Evolutionary conservation across 331 rosid genomes (phyloP).

Genomic region (Saraca asoca): DNA sequence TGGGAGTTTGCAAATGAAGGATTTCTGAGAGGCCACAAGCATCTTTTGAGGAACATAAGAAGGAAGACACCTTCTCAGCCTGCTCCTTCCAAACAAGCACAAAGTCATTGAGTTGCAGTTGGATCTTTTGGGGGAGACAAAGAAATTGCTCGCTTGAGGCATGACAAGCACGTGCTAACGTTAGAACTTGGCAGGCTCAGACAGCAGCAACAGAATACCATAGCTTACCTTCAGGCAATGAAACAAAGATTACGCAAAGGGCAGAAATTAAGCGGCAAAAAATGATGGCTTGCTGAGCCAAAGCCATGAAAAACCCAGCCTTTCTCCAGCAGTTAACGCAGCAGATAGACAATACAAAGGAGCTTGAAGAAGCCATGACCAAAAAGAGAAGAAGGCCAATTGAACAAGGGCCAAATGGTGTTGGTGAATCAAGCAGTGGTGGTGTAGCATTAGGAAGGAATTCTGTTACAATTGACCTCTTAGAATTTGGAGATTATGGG

Average conservation of each 20-base stretch:
- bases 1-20: conserved; percentile 73
- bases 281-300: conserved; percentile 72
- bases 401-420: conserved; percentile 46
- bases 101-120: conserved; percentile 43
- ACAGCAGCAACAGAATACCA: conserved; percentile 69
- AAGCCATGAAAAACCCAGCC: conserved; percentile 65
- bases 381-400: conserved; percentile 70
- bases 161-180: conserved; percentile 58
- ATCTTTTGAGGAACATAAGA: conserved; percentile 57
- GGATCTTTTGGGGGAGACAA: conserved; percentile 53
- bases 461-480: conserved; percentile 46
- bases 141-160: conserved; percentile 61
- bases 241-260: conserved; percentile 68
- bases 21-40: conserved; percentile 52
- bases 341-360: conserved; percentile 53
- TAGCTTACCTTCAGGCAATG: conserved; percentile 57
- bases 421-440: conserved; percentile 27
- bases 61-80: conserved; percentile 46
- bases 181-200: conserved; percentile 76
- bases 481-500: conserved; percentile 40
- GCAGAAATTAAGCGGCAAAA: conserved; percentile 73
- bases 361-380: conserved; percentile 54
- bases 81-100: conserved; percentile 36
- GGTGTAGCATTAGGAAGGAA: conserved; percentile 17
- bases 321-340: conserved; percentile 57